A percentile compares a stretch with the other conserved stretches of the same genome.
Evolutionary conservation across 495 filamentous ascomycete species (phyloP).

Genomic region (Neurospora hispaniola): DNA sequence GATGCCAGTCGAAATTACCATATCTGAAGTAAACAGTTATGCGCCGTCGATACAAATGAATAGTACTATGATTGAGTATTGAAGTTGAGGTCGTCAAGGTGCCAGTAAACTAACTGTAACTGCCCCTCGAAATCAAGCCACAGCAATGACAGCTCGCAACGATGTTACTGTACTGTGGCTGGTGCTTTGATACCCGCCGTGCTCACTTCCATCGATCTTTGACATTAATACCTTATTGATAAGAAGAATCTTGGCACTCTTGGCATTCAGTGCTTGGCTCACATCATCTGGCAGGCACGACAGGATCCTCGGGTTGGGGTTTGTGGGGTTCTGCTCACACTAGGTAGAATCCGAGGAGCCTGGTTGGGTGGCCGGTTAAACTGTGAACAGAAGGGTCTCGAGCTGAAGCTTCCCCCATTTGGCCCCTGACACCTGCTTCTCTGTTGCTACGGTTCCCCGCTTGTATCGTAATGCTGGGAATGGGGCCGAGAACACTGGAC

Average conservation of each 20-base stretch:
- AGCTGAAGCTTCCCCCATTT: neutral
- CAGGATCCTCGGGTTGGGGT: neutral
- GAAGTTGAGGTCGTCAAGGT: neutral
- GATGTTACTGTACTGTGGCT: conserved; percentile 3
- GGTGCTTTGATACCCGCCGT: neutral
- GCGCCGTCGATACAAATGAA: conserved; percentile 1
- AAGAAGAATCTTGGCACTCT: neutral
- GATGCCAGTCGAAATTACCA: conserved; percentile 10
- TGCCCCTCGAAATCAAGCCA: conserved; percentile 2
- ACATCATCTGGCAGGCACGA: neutral
- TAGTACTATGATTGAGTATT: neutral
- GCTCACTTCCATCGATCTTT: no score
- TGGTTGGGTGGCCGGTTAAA: neutral
- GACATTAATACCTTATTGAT: neutral
- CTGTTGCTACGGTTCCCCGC: neutral
- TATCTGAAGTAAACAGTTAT: conserved; percentile 6
- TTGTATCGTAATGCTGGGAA: neutral
- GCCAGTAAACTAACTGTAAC: neutral
- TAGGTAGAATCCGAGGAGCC: neutral
- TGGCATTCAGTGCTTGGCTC: neutral
- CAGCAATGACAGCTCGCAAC: neutral
- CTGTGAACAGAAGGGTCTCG: neutral
- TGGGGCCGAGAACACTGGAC: neutral
- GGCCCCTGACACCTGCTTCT: neutral
- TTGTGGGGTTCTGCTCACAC: neutral